phyloP scores from a whole-genome alignment of 164 flowering plant species.

The Warburgia ugandensis region DNA sequence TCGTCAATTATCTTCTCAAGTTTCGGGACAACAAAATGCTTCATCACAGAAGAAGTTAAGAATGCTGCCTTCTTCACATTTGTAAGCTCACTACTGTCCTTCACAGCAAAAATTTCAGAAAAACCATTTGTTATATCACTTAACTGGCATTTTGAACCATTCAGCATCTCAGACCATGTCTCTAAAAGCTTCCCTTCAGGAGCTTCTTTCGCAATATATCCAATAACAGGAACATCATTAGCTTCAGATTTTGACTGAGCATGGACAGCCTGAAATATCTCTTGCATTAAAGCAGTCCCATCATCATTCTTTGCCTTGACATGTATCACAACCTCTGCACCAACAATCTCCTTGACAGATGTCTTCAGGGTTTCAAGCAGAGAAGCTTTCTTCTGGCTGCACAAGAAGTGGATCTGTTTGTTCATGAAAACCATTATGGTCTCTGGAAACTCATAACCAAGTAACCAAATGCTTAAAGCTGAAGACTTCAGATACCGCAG shows the following conservation, averaged over 20 bases:
- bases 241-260: constrained; percentile 24
- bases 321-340: constrained; percentile 53
- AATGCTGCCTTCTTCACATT: constrained; percentile 67
- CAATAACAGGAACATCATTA: constrained; percentile 33
- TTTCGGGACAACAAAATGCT: constrained; percentile 65
- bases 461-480: constrained; percentile 66
- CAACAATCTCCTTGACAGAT: constrained; percentile 40
- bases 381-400: constrained; percentile 68
- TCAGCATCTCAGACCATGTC: constrained; percentile 55
- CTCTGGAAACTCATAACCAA: constrained; percentile 83
- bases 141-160: constrained; percentile 31
- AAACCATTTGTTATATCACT: constrained; percentile 57
- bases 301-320: constrained; percentile 61
- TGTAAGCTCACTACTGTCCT: constrained; percentile 49
- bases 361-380: constrained; percentile 46
- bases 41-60: constrained; percentile 54
- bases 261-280: constrained; percentile 26
- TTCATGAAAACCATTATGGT: constrained; percentile 66
- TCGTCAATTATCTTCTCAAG: constrained; percentile 74
- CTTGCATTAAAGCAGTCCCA: constrained; percentile 47
- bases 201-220: constrained; percentile 59
- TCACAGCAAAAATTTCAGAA: constrained; percentile 60
- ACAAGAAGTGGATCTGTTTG: constrained; percentile 62
- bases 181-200: constrained; percentile 78
- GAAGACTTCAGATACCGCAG: constrained; percentile 70